Evolutionary conservation across 2,329 filamentous ascomycete species (phyloP), one percentile per base, ranked within the genome.

Genomic region (Xylaria polymorpha): DNA sequence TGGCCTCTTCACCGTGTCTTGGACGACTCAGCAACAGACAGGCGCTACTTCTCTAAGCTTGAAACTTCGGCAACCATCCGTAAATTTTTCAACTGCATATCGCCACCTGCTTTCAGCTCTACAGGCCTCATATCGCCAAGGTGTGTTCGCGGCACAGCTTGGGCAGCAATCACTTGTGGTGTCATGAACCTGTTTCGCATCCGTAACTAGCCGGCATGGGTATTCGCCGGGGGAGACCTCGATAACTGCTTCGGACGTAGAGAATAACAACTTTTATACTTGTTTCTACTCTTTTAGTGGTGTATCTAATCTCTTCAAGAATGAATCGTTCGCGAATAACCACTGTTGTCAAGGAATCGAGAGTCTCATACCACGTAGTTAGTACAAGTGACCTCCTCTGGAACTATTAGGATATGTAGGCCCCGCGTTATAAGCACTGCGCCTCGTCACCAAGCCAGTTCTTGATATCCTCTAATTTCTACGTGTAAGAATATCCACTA

Each of bases 61-160:
- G 25, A 32, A 4, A 3, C 25, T n/a, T 32, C 48, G n/a, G 25
- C 12, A 51, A 29, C 14, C 3, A 15, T 15, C 22, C 22, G 29
- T 12, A 32, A 18, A 51, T 9, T 5, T 25, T 8, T 25, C 9
- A 20, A 37, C 39, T n/a, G 10, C 15, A 62, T 43, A 44, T 63
- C 18, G 60, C 60, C 60, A 63, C 60, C 25, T 35, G 25, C 50
- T 63, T 22, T 61, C n/a, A 10, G 8, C 41, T 32, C 4, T 8
- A 32, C 29, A 51, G 8, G 32, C 32, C 44, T 50, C 8, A 39
- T 50, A 18, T 43, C 44, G 9, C 41, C 32, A 14, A 39, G 8
- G 35, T 1, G 10, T 8, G 3, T 46, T 43, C 41, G 3, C 18
- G 7, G 2, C 1, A 9, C 25, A 29, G 3, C 22, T 18, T 32